Evolutionary conservation across 176 grass and related monocot genomes (phyloP), one percentile per base, ranked within the genome.

Genomic region (Rhynchospora pubera): DNA sequence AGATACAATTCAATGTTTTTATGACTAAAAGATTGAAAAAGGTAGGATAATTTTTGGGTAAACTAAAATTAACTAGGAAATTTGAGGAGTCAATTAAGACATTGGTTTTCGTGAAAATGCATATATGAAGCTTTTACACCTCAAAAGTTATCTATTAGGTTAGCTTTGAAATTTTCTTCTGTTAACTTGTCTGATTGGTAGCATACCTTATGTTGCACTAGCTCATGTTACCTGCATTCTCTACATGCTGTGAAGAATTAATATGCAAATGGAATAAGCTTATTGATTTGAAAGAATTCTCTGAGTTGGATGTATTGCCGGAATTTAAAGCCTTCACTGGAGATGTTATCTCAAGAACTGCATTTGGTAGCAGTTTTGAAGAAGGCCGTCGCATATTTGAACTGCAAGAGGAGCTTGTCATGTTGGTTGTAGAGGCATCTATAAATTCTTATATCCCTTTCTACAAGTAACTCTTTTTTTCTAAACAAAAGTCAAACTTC

Each of bases 371-470:
- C 61, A 91, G 82, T 63, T 93, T 87, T 18, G 44, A 56, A 32
- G 85, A 92, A 79, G 91, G 93, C 2, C 85, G 86, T 44, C 86
- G 4, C 44, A 91, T 97, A 67, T 93, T 93, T 79, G 59, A 55
- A 77, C 24, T 91, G 45, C 90, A 91, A 13, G 56, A 83, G 3
- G 86, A 96, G 86, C 90, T 88, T 52, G 76, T 48, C 50, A 22
- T 44, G 2, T 79, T 85, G 5, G 9, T 87, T 0, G 3, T 85
- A 0, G 16, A 78, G 16, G 43, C 75, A n/a, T 2, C 13, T 9
- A 13, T n/a, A 24, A 19, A 42, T 58, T 5, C 19, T 6, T 47
- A 83, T 22, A 83, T 87, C 26, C 85, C 85, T 66, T 59, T 69
- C 19, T 79, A 79, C 14, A 77, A 18, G 79, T 83, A 62, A 23